Conservation (phyloP, 225 moss, liverwort and hornwort genomes). For the Takakia lepidozioides region DNA sequence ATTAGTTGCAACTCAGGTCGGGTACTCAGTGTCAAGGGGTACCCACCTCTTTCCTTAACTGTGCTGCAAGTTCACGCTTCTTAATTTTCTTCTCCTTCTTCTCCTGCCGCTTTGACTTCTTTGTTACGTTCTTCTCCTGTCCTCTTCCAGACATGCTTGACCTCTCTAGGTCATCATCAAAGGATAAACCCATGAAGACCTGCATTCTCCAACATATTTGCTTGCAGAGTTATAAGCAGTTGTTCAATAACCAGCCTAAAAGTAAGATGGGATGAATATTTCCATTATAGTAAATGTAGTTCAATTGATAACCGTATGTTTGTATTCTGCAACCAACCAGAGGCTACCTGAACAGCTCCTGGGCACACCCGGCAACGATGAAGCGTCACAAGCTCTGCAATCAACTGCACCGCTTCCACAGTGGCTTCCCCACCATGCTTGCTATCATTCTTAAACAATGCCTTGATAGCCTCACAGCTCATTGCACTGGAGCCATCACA, state of each 20-base stretch:
- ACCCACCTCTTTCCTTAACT: constrained; percentile 86
- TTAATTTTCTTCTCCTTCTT: constrained; percentile 83
- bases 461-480: constrained; percentile 61
- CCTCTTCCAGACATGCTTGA: constrained; percentile 51
- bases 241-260: too few species aligned
- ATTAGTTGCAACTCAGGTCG: too few species aligned
- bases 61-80: constrained; percentile 79
- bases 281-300: too few species aligned
- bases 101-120: constrained; percentile 72
- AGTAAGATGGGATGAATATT: too few species aligned
- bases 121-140: constrained; percentile 41
- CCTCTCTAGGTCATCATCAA: constrained; percentile 74
- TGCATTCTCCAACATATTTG: too few species aligned
- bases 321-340: too few species aligned
- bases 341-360: constrained; percentile 75
- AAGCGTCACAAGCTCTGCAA: constrained; percentile 90
- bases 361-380: constrained; percentile 74
- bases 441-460: constrained; percentile 66
- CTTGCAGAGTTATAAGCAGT: too few species aligned
- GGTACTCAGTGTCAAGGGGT: too few species aligned
- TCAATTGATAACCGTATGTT: too few species aligned
- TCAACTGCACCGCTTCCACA: constrained; percentile 88
- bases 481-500: constrained; percentile 41
- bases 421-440: constrained; percentile 93
- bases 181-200: constrained; percentile 75